phyloP scores from a whole-genome alignment of 208 protist species.

The Leishmania guyanensis region DNA sequence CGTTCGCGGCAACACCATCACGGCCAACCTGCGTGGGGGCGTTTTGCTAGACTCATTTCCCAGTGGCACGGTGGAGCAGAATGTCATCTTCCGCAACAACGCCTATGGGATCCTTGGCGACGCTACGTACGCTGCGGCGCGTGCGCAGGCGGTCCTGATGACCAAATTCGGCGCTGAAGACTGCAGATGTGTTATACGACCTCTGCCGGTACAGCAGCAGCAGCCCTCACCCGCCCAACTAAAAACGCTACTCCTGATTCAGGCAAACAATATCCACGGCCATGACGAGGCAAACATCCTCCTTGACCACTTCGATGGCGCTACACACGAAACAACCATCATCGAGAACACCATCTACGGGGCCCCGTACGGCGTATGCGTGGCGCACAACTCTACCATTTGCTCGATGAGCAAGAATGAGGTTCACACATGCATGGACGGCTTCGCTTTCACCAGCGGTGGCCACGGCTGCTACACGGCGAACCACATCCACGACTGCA shows the following conservation, averaged over 20 bases:
- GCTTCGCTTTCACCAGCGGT: slow-evolving; percentile 52
- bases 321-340: slow-evolving; percentile 33
- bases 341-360: slow-evolving; percentile 63
- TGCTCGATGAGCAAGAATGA: slow-evolving; percentile 49
- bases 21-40: slow-evolving; percentile 61
- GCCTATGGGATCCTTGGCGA: slow-evolving; percentile 73
- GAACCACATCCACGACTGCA: slow-evolving; percentile 73
- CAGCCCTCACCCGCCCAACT: slow-evolving; percentile 10
- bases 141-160: slow-evolving; percentile 36
- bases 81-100: slow-evolving; percentile 72
- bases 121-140: slow-evolving; percentile 39
- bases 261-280: slow-evolving; percentile 57
- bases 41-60: slow-evolving; percentile 58
- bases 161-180: neutral
- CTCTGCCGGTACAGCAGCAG: neutral
- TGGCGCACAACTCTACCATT: slow-evolving; percentile 51
- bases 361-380: slow-evolving; percentile 68
- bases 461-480: slow-evolving; percentile 54
- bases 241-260: slow-evolving; percentile 23
- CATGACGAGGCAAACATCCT: slow-evolving; percentile 70
- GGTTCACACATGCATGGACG: slow-evolving; percentile 76
- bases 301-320: slow-evolving; percentile 42
- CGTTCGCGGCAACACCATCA: slow-evolving; percentile 60
- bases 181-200: neutral
- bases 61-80: slow-evolving; percentile 61